phyloP scores from a whole-genome alignment of 2,329 filamentous ascomycete genomes.

The Pseudopithomyces chartarum region DNA sequence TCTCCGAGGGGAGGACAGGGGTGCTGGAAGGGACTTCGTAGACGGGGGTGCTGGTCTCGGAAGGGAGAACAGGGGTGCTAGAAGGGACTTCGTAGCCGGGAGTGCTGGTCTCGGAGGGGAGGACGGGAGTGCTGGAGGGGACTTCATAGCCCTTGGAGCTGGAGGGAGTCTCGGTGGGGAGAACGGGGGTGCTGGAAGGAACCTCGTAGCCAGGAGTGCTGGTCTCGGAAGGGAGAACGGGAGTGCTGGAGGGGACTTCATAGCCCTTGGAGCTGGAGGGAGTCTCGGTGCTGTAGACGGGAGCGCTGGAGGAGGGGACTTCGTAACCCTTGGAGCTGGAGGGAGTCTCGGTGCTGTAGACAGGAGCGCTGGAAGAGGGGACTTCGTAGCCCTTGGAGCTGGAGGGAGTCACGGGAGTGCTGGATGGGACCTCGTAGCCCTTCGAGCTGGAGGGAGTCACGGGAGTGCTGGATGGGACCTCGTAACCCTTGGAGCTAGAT shows the following conservation, averaged over 20 bases:
- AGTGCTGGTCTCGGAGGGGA: not conserved
- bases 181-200: conserved; percentile 7
- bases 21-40: not conserved
- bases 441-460: not conserved
- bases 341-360: not conserved
- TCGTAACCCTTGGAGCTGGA: conserved; percentile 8
- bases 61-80: not conserved
- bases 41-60: not conserved
- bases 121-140: not conserved
- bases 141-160: not conserved
- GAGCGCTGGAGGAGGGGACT: not conserved
- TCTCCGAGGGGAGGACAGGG: not conserved
- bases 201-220: conserved; percentile 7
- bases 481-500: conserved; percentile 5
- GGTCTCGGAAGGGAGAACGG: not conserved
- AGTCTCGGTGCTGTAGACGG: not conserved
- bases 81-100: conserved; percentile 11
- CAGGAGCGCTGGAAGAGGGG: not conserved
- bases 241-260: not conserved
- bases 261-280: not conserved
- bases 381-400: not conserved
- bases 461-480: not conserved
- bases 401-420: not conserved
- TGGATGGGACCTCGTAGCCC: not conserved
- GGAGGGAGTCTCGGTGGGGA: not conserved